Conservation (phyloP, 1,284 basidiomycete genomes). For the Puccinia triticina region DNA sequence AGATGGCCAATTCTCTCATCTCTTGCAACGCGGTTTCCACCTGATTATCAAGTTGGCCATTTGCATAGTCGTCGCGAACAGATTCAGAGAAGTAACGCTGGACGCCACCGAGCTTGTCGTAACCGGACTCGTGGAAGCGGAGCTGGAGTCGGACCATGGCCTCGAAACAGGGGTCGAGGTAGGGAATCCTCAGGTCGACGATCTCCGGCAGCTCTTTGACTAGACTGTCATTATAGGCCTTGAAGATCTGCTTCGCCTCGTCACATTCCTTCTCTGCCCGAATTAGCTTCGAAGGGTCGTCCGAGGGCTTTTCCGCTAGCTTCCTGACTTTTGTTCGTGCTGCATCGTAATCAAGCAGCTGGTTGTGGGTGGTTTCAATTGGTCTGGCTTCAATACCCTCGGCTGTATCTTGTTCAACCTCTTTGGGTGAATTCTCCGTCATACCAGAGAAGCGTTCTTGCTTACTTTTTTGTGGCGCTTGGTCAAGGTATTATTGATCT, state of each 20-base stretch:
- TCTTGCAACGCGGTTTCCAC: constrained; percentile 91
- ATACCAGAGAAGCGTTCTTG: background rate
- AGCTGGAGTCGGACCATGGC: constrained; percentile 93
- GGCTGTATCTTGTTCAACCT: background rate
- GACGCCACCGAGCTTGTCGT: constrained; percentile 94
- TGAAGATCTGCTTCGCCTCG: constrained; percentile 89
- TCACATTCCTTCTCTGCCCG: constrained; percentile 93
- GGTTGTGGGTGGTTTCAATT: constrained; percentile 3
- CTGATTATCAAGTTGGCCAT: constrained; percentile 91
- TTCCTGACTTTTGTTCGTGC: constrained; percentile 86
- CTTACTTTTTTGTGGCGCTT: constrained; percentile 95
- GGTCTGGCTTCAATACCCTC: background rate
- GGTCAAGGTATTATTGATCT: constrained; percentile 87
- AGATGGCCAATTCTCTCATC: constrained; percentile 91
- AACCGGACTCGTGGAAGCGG: constrained; percentile 95
- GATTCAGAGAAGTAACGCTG: constrained; percentile 91
- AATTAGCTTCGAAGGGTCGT: constrained; percentile 85
- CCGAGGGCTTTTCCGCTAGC: constrained; percentile 85
- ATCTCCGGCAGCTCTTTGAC: constrained; percentile 87
- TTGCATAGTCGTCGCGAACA: constrained; percentile 94
- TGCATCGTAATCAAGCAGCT: constrained; percentile 94
- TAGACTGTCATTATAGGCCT: constrained; percentile 87
- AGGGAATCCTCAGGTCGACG: constrained; percentile 91
- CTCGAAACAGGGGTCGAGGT: constrained; percentile 97
- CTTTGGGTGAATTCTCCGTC: no score